Evolutionary conservation across 176 grass and related monocot genomes (phyloP).

Genomic region (Areca catechu): DNA sequence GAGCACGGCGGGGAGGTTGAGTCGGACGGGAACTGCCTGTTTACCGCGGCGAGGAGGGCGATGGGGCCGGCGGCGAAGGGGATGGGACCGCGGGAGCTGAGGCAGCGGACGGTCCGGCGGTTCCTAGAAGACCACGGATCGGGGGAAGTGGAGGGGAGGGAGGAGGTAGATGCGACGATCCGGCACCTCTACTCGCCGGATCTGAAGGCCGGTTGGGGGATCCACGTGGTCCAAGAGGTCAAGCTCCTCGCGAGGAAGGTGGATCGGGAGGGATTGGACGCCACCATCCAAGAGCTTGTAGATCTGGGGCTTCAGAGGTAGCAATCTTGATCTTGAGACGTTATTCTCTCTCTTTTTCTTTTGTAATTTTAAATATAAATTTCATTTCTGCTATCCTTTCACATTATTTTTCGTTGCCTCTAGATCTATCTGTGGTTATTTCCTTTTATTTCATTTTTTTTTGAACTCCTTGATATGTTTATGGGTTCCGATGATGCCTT

Average conservation of each 20-base stretch:
- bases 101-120: constrained; percentile 47
- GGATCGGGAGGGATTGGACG: constrained; percentile 40
- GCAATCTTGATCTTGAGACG: background rate
- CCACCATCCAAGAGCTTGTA: constrained; percentile 66
- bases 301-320: constrained; percentile 80
- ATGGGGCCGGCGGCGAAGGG: constrained; percentile 35
- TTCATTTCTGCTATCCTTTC: too few relatives aligned
- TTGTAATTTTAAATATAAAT: background rate
- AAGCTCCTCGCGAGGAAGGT: constrained; percentile 73
- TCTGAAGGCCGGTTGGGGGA: constrained; percentile 79
- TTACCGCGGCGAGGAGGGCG: constrained; percentile 59
- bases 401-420: too few relatives aligned
- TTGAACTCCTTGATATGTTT: too few relatives aligned
- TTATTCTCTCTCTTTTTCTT: background rate
- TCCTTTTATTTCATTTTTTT: too few relatives aligned
- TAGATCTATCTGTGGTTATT: too few relatives aligned
- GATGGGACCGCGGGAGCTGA: constrained; percentile 45
- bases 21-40: constrained; percentile 86
- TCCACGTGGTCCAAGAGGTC: constrained; percentile 90
- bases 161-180: constrained; percentile 41
- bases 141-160: constrained; percentile 3
- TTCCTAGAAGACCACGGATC: constrained; percentile 45
- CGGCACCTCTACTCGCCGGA: constrained; percentile 83
- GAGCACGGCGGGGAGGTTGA: constrained; percentile 84
- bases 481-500: too few relatives aligned